These are phyloP conservation scores for Cyclotella cryptica DNA, from an alignment of 108 stramenopile species.

Conservation along the genomic window DNA sequence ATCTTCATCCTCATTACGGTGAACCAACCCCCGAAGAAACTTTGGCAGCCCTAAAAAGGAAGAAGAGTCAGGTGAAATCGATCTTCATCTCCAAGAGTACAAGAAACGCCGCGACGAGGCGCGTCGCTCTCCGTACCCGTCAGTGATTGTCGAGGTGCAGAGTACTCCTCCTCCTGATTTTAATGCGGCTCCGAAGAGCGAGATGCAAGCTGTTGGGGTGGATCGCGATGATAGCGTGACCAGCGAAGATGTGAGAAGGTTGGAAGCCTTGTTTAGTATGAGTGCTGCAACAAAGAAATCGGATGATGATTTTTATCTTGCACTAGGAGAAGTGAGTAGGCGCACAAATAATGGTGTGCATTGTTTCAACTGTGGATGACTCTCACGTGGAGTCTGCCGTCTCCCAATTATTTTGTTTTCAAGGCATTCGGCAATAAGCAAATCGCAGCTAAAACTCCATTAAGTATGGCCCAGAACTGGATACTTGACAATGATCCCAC, in stretches of 20 bases:
- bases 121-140: slow-evolving; percentile 81
- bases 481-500: slow-evolving; percentile 64
- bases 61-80: slow-evolving; percentile 67
- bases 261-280: slow-evolving; percentile 78
- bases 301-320: slow-evolving; percentile 77
- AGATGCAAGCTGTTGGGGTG: neutral
- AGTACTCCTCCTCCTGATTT: slow-evolving; percentile 71
- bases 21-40: slow-evolving; percentile 66
- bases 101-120: slow-evolving; percentile 67
- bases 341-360: neutral
- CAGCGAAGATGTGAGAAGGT: slow-evolving; percentile 64
- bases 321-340: slow-evolving; percentile 60
- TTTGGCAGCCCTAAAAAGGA: slow-evolving; percentile 69
- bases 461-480: slow-evolving; percentile 74
- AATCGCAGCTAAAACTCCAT: slow-evolving; percentile 59
- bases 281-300: slow-evolving; percentile 37
- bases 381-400: neutral
- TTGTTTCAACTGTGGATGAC: no score
- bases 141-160: slow-evolving; percentile 82
- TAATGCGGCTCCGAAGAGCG: slow-evolving; percentile 40
- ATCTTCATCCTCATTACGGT: slow-evolving; percentile 84
- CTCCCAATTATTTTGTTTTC: neutral
- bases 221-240: slow-evolving; percentile 45
- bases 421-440: slow-evolving; percentile 59
- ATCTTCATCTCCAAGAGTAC: slow-evolving; percentile 74